phyloP scores from a whole-genome alignment of 805 yeast genomes.

The Hanseniaspora thailandica region DNA sequence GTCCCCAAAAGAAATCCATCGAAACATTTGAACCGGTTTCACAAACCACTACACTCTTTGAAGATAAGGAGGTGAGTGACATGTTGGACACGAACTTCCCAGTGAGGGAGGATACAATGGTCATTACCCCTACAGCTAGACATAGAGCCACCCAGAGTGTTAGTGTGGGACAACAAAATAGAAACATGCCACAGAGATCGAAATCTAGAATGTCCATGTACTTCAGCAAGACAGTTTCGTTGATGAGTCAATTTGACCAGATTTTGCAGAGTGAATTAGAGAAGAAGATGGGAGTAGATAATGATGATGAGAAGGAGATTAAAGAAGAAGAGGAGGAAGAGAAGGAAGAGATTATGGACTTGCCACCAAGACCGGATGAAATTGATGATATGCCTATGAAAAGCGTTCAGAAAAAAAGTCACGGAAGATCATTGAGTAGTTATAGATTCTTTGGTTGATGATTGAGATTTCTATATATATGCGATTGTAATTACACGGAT shows the following conservation, averaged over 20 bases:
- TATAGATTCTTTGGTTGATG: conserved; percentile 12
- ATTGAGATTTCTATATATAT: not conserved
- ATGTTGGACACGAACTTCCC: conserved; percentile 2
- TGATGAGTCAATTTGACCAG: conserved; percentile 58
- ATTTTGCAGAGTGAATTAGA: conserved; percentile 57
- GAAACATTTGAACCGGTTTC: not conserved
- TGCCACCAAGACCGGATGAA: conserved; percentile 12
- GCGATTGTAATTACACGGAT: not conserved
- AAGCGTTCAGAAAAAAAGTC: not conserved
- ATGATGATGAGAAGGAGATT: conserved; percentile 20
- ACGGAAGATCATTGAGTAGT: conserved; percentile 12
- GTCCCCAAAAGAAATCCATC: conserved; percentile 4
- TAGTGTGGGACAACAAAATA: conserved; percentile 1
- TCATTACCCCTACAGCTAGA: not conserved
- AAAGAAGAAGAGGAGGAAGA: conserved; percentile 14
- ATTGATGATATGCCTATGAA: not conserved
- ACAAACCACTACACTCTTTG: not conserved
- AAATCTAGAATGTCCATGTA: conserved; percentile 16
- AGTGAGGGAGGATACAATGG: not conserved
- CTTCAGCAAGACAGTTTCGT: conserved; percentile 17
- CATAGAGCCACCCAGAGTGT: conserved; percentile 11
- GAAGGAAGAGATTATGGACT: not conserved
- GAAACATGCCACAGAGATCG: conserved; percentile 1
- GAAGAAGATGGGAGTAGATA: conserved; percentile 35
- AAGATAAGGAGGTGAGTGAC: not conserved